Base-by-base conservation (phyloP, 345 rosid genomes). In the Populus pruinosa region DNA sequence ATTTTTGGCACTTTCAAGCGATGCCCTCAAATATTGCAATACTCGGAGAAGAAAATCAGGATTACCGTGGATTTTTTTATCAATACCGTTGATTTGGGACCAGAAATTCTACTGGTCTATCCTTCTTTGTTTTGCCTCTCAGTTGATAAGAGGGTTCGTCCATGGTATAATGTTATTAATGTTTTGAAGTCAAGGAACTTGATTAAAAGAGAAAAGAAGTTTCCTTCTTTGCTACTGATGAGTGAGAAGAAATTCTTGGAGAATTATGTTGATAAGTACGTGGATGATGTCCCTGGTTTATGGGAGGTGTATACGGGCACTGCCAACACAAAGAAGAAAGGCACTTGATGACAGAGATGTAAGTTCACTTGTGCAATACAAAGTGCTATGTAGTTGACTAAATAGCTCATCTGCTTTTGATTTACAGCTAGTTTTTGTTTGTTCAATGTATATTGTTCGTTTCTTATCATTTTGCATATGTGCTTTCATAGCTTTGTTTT, bases 121-220 rank as follows among this genome's bases (percentile, higher is more conserved):
- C 87, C 87, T 13, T 41, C 4, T 4, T 39, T 85, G 25, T 74
- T 81, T 25, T 44, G 14, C 50, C 49, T 29, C 31, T 35, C 75
- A 27, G 1, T 84, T 25, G 82, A 78, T 2, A 72, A 31, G 65
- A 82, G 81, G 83, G 31, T 81, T 53, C 71, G 33, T 36, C 81
- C 81, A 0, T 76, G 81, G 74, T 75, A 79, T 33, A 73, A 63
- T 66, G 72, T 82, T 53, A 11, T 82, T 35, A 67, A 71, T 53
- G 17, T 20, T 67, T 68, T 84, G 76, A 55, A 47, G 43, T 81
- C 85, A 21, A 84, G 67, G 78, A 77, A 75, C 27, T 79, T 82
- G 74, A 67, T 82, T 14, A 25, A 39, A 43, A 25, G 33, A 47
- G 69, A 44, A 9, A 39, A 18, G 23, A 49, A 21, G 11, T 0